Base-by-base conservation (phyloP, 805 yeast species). In the Maudiozyma pseudohumilis region DNA sequence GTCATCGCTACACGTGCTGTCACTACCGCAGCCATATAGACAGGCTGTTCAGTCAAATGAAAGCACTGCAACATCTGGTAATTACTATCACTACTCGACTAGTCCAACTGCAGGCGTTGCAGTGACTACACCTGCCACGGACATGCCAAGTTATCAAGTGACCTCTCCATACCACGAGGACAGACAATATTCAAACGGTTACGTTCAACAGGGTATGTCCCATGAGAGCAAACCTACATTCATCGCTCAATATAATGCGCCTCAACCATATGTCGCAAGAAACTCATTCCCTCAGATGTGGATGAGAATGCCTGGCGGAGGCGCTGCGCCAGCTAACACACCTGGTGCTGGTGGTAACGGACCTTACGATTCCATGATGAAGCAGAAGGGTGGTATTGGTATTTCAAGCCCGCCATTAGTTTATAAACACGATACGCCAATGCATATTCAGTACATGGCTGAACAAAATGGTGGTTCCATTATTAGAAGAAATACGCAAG, bases 401-500 rank as follows among this genome's bases (percentile, higher is more conserved):
- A 12, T 28, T 15, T 6, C 31, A 8, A 32, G 27, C 16, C 23
- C 20, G 17, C 17, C 16, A 22, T 19, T 13, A 16, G 12, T 16
- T 12, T 12, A 17, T 12, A 18, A 7, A 22, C 8, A n/a, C 20
- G 21, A 29, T 25, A 8, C 39, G 17, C n/a, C 23, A 22, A 13
- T 7, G 6, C 11, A 19, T 10, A 5, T 18, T 11, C 24, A 16
- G 17, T n/a, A 28, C 16, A 20, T 12, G 11, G 17, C 13, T 6
- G 37, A 33, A 4, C 20, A 19, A n/a, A 34, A 27, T 21, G 20
- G 10, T 20, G 31, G 23, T 18, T 15, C n/a, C 8, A 9, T 22
- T 8, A 30, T 30, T 7, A 37, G 32, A 19, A 44, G 49, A 30
- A 49, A 45, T 30, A 45, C 53, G 5, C 59, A 53, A 36, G 60